Evolutionary conservation across 2,329 filamentous ascomycete genomes (phyloP).

Genomic region (Phialophora verrucosa): DNA sequence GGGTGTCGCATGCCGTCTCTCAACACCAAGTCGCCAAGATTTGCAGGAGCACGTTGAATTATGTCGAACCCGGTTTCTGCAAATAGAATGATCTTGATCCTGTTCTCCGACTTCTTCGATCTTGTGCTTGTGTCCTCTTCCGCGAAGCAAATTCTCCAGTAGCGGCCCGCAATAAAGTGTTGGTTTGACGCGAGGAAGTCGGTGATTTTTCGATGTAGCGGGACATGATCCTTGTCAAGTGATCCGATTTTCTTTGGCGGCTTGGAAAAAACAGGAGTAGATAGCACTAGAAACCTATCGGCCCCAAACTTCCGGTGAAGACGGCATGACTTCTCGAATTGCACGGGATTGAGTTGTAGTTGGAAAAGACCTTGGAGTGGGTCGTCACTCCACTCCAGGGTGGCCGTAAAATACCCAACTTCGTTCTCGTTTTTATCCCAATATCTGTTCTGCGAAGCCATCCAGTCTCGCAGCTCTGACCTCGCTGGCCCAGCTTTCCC

Average conservation of each 20-base stretch:
- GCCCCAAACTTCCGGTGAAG: conserved; percentile 55
- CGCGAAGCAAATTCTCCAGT: conserved; percentile 53
- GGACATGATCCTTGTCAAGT: conserved; percentile 17
- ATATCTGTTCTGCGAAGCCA: conserved; percentile 16
- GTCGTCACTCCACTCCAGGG: conserved; percentile 48
- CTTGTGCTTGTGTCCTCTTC: conserved; percentile 46
- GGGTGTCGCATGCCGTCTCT: conserved; percentile 22
- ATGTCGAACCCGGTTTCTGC: conserved; percentile 51
- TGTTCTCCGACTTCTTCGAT: conserved; percentile 31
- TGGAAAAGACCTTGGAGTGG: conserved; percentile 46
- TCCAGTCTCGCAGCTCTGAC: conserved; percentile 19
- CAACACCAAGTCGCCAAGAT: not conserved
- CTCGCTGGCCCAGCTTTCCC: conserved; percentile 4
- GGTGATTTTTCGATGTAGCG: conserved; percentile 45
- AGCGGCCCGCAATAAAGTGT: conserved; percentile 48
- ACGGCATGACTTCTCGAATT: conserved; percentile 51
- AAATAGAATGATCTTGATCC: conserved; percentile 49
- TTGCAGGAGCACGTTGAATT: not conserved
- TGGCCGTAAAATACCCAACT: conserved; percentile 49
- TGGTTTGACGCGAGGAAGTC: conserved; percentile 51
- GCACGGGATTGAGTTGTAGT: conserved; percentile 50
- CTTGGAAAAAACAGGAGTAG: conserved; percentile 41
- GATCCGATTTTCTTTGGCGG: conserved; percentile 21
- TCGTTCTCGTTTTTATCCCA: conserved; percentile 38
- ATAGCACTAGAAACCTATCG: conserved; percentile 53